Evolutionary conservation across 129 eudicot genomes (phyloP), one percentile per base, ranked within the genome.

Genomic region (Pittosporum tobira): DNA sequence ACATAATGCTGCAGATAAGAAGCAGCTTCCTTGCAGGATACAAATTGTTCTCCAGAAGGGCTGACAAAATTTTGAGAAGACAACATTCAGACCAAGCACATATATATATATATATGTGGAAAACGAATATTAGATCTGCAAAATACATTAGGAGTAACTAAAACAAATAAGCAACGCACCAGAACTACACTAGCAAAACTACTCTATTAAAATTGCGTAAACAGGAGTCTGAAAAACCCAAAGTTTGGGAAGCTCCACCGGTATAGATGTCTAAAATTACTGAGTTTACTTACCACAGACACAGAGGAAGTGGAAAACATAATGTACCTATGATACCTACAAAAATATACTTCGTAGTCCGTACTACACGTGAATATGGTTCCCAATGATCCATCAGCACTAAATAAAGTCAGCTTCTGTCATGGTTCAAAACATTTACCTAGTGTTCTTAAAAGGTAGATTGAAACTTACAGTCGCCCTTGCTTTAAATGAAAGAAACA

Each of bases 11-110:
- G 57, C 58, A 81, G 58, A 70, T 65, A 81, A 22, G 57, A 62
- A 13, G 88, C 62, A 61, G 68, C 83, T 49, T 81, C 88, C 59
- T 76, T 76, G 80, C 83, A 81, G 22, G 88, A 69, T 45, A 69
- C 10, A 73, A 81, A 71, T 2, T 77, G 83, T 65, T 73, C 73
- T 59, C 88, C 83, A 26, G 72, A 38, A 50, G 88, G 88, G 67
- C 88, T 81, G 75, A 51, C 16, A 60, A 15, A 21, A 61, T n/a
- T 30, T 12, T 38, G 49, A 52, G 43, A 66, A n/a, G 48, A 24
- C 29, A 45, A 36, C 19, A 60, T 44, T 51, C 22, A 31, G 44
- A 59, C 12, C 13, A 51, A 30, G 18, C 4, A 30, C 28, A 37
- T n/a, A 24, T n/a, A n/a, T n/a, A 37, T 9, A 21, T 20, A 52